Base-by-base conservation (phyloP, 2,329 filamentous ascomycete genomes). In the Penicillium sp. region DNA sequence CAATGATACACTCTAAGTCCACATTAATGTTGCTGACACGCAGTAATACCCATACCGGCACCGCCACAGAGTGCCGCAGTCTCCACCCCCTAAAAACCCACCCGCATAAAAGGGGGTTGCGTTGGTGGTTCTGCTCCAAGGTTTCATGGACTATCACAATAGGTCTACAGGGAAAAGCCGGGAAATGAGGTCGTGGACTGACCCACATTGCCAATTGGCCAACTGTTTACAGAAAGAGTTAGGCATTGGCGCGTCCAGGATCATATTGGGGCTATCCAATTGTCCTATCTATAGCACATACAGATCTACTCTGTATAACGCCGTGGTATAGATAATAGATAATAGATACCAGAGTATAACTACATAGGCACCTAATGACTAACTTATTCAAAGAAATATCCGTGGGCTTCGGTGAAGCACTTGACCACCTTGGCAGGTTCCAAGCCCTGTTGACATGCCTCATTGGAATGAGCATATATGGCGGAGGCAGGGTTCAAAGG, bases 21-120 rank as follows among this genome's bases (percentile, higher is more conserved):
- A 22, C 4, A 6, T 23, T 18, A 18, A 23, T 31, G 25, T 15
- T 45, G 35, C 29, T 44, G 12, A 51, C 42, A 27, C 1, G 25
- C 18, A 14, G 61, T 64, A 56, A 58, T 64, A 54, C 49, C 2
- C 20, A 50, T 58, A 63, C 62, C 12, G 29, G 56, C 62, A 63
- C 62, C 59, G 61, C 63, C 63, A 64, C 62, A 57, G 37, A 43
- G 22, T 49, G 46, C 46, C 46, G 31, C 31, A 25, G 56, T 25
- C 40, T 60, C 61, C 56, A 60, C 61, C 56, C 60, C 61, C 53
- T 56, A 40, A 53, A 37, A 57, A 58, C 54, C 54, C 51, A 49
- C 46, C 43, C 53, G 46, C 54, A 54, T 56, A 56, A 60, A 65
- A 58, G 61, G 63, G 62, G 58, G 46, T 54, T 56, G 51, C 37